Evolutionary conservation across 345 rosid species (phyloP).

Genomic region (Eutrema heterophyllum): DNA sequence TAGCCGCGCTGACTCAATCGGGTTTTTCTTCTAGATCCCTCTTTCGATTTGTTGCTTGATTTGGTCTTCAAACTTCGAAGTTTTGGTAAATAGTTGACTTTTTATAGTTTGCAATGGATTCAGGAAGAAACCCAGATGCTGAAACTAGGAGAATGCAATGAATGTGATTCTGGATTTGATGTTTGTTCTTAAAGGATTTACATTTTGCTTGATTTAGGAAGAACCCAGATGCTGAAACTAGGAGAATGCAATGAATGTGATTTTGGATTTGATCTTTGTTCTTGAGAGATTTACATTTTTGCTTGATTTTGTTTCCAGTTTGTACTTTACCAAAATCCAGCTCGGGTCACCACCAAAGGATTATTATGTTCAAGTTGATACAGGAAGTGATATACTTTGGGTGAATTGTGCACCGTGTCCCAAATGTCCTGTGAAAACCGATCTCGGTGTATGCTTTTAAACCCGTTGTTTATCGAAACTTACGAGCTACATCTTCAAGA

Average conservation of each 20-base stretch:
- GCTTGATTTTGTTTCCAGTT: constrained; percentile 38
- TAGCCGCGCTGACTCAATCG: constrained; percentile 63
- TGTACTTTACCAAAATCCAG: constrained; percentile 72
- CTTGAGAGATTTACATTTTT: constrained; percentile 5
- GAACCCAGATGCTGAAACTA: not conserved
- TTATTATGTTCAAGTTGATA: constrained; percentile 85
- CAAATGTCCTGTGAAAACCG: constrained; percentile 73
- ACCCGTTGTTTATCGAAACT: not conserved
- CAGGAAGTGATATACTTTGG: constrained; percentile 97
- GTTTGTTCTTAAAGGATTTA: not conserved
- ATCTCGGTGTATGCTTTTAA: constrained; percentile 64
- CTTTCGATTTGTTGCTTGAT: constrained; percentile 2
- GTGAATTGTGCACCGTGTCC: constrained; percentile 72
- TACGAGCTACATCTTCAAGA: not conserved
- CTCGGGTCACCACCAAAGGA: constrained; percentile 78
- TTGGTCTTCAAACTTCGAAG: not conserved
- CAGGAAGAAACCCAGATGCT: not conserved
- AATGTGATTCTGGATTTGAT: too few species aligned
- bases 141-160: not conserved
- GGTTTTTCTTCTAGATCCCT: constrained; percentile 41
- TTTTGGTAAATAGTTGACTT: not conserved
- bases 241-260: not conserved
- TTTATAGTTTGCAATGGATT: not conserved
- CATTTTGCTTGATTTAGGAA: constrained; percentile 14
- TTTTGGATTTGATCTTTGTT: too few species aligned